Evolutionary conservation across 305 asterid species (phyloP), one percentile per base, ranked within the genome.

Genomic region (Euphrasia arctica): DNA sequence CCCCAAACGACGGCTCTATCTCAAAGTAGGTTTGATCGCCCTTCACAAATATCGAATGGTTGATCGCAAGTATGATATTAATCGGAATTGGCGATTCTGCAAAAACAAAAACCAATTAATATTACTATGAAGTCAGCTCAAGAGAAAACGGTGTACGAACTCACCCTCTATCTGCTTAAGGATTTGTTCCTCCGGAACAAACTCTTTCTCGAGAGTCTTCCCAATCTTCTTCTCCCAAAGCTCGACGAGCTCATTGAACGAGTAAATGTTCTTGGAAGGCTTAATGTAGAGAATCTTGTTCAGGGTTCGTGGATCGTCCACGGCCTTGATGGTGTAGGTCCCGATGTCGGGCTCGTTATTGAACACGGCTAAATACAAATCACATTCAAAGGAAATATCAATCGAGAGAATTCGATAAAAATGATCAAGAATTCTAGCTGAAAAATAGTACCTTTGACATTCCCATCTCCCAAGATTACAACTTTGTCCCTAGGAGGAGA

Each of bases 201-300:
- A 80, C 54, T 62, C 73, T 29, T 82, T 90, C 77, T 85, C 89
- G 0, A 90, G 76, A 43, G 82, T 79, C 69, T 83, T 90, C 0
- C 93, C 91, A 25, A 85, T 84, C 78, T 82, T 80, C 75, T 88
- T 88, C 93, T 90, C 97, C 95, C 96, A 90, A 9, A 80, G 28
- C 13, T 83, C 80, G 45, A 84, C 93, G 3, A 84, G 70, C 43
- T 89, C 90, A 11, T 88, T 82, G 73, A 82, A 82, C 3, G 96
- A 69, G 2, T 60, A 71, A 5, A 58, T 71, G 72, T 90, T 87
- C 64, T 81, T 77, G 0, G 82, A 67, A 32, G 96, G 97, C 74
- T 34, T 84, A 11, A 88, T 48, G 76, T 81, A 83, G 32, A 90
- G 76, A 49, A 60, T 64, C 71, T 86, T 88, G 83, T 88, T 89